Base-by-base conservation (phyloP, 2,329 filamentous ascomycete species). In the Talaromyces marneffei region DNA sequence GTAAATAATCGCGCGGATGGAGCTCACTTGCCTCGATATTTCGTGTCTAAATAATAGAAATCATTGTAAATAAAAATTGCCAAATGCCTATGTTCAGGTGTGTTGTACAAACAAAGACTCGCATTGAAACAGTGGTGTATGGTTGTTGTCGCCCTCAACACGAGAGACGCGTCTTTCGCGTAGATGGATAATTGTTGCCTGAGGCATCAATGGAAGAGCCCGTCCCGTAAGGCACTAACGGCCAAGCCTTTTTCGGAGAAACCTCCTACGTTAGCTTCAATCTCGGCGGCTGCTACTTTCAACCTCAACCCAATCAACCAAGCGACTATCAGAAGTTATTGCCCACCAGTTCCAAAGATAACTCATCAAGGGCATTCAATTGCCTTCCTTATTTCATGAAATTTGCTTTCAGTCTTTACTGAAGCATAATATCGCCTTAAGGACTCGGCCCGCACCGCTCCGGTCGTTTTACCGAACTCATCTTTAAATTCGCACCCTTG, bases 121-220 rank as follows among this genome's bases (percentile, higher is more conserved):
- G n/a, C n/a, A 20, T 33, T 27, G 55, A 18, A 35, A 48, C 29
- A 12, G 27, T 44, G 9, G 18, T 42, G 23, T 40, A 29, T 31
- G 25, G 37, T 27, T 25, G 23, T 56, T 29, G 35, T 39, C 33
- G 35, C 48, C 29, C 27, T 59, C 18, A 37, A 64, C 62, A 40
- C 62, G 62, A 42, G 31, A 40, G 42, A 60, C 60, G 62, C 62
- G 62, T 64, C 50, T 39, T 33, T 33, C 60, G 56, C 55, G 60
- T 56, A 42, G 23, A 20, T n/a, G 12, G 14, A 14, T 29, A 3
- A 35, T 61, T n/a, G 16, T 9, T 57, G 60, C 62, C 62, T 64
- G 44, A 64, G 62, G 57, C 62, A 60, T 1, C 12, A 37, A 46
- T 14, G 16, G 5, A 35, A 2, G 0, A 16, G 61, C 61, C 61